Evolutionary conservation across 2,329 filamentous ascomycete species (phyloP), one percentile per base, ranked within the genome.

Genomic region (Grosmannia huntii): DNA sequence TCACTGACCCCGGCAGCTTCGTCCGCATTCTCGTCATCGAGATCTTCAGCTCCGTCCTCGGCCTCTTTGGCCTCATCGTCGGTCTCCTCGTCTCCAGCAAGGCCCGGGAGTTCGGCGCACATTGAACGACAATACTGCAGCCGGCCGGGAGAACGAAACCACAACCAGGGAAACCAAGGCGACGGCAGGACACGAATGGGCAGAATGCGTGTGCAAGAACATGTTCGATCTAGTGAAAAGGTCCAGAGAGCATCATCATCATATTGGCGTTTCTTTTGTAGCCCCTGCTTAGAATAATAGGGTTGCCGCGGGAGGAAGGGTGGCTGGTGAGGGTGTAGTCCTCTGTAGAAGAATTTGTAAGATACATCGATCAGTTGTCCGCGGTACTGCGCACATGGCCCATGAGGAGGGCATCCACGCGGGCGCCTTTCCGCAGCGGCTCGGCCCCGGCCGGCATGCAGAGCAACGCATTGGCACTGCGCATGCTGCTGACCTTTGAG

Each of bases 1-100:
- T 66, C 48, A 38, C 36, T 38, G 36, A 38, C 14, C 36, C 5
- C 36, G 4, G 5, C 57, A 96, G 91, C 57, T 99, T 99, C 73
- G 92, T 99, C 74, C 96, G 96, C 77, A 96, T 99, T 65, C 84
- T 99, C 56, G 92, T 99, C 65, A 95, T 99, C 68, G 95, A 99
- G 74, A 99, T 99, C 71, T 99, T 99, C 79, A 96, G 91, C 71
- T 97, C 92, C 48, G 92, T 99, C 54, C 80, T 99, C 12, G 94
- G 95, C 63, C 83, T 99, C 4, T 99, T 99, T 68, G 95, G 94
- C 60, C 80, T 99, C 63, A 99, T 99, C 68, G 85, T 99, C 65
- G 94, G 95, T 52, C 81, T 99, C 58, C 79, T 99, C 64, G 81
- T 97, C 56, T 89, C 89, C 60, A 81, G 86, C 70, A 95, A 94